These are phyloP conservation scores for Lipomyces yarrowii DNA, from an alignment of 1,139 yeast species.

Conservation along the genomic window DNA sequence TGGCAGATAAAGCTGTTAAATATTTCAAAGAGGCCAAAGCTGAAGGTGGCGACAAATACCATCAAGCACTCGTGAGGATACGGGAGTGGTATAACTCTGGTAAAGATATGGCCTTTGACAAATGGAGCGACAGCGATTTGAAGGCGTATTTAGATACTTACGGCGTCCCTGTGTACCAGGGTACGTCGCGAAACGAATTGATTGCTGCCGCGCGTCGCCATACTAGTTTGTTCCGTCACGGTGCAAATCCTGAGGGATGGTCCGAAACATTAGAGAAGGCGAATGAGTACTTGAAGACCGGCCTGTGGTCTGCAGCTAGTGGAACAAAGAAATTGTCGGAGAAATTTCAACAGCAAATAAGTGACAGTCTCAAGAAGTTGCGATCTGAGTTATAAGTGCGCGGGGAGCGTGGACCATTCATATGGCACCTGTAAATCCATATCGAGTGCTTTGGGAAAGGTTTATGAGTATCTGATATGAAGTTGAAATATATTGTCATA, in stretches of 20 bases:
- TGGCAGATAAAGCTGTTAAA: constrained; percentile 44
- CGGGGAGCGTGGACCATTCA: background rate
- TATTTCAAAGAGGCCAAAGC: constrained; percentile 40
- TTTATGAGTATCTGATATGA: background rate
- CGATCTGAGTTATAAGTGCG: constrained; percentile 4
- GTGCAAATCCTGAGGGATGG: constrained; percentile 25
- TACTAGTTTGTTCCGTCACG: constrained; percentile 24
- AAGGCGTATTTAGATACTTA: constrained; percentile 55
- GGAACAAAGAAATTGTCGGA: constrained; percentile 17
- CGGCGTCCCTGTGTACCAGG: constrained; percentile 50
- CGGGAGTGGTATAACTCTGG: constrained; percentile 36
- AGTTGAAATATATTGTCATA: background rate
- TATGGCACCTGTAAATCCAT: background rate
- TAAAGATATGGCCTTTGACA: constrained; percentile 48
- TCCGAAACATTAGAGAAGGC: constrained; percentile 16
- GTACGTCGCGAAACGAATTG: constrained; percentile 51
- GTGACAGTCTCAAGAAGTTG: constrained; percentile 15
- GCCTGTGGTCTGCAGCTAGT: constrained; percentile 16
- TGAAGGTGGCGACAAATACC: constrained; percentile 36
- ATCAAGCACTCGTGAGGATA: constrained; percentile 33
- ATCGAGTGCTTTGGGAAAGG: background rate
- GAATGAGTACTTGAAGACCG: constrained; percentile 15
- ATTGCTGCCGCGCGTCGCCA: constrained; percentile 37
- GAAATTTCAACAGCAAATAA: constrained; percentile 6
- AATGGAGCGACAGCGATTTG: constrained; percentile 60